Evolutionary conservation across 148 eudicot species (phyloP), one percentile per base, ranked within the genome.

Genomic region (Vaccinium darrowii): DNA sequence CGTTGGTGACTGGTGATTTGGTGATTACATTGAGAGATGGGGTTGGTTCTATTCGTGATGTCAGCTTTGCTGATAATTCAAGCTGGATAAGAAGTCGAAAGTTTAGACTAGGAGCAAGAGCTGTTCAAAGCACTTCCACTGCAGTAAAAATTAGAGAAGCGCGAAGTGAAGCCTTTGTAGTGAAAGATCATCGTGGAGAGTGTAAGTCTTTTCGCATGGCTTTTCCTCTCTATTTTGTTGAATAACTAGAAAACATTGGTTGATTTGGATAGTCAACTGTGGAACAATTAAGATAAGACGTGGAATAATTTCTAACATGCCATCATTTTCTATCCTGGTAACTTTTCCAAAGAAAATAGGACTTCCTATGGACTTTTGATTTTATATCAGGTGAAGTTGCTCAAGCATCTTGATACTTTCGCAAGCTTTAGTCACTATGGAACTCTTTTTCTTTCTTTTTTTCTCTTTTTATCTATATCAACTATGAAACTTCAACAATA

Each of bases 171-270:
- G 88, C 97, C 54, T 96, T 94, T 82, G 86, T 84, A 62, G 99
- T 96, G 5, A 87, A 92, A 88, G 99, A 96, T 89, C 98, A 93
- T 73, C 98, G 98, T 25, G 99, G 98, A 54, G 97, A 93, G 87
- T 88, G 99, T 96, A 90, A 86, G 95, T 76, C 82, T 80, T 80
- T 80, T 53, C 39, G 50, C 3, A 0, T 7, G 6, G n/a, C 57
- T 60, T 77, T 33, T 15, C 9, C 21, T 82, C 47, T 73, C 50
- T 53, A 33, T 10, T 65, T 25, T 57, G 36, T 85, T 82, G 62
- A 65, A 23, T 65, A 7, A 65, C 39, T 36, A 7, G 19, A 74
- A 36, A 16, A 7, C 12, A 33, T 33, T 33, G 72, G 54, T 15
- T 81, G 11, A 7, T 62, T 36, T 80, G 50, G 49, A 33, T 63